Evolutionary conservation across 768 basidiomycete species (phyloP).

Genomic region (Phlegmacium glaucopus): DNA sequence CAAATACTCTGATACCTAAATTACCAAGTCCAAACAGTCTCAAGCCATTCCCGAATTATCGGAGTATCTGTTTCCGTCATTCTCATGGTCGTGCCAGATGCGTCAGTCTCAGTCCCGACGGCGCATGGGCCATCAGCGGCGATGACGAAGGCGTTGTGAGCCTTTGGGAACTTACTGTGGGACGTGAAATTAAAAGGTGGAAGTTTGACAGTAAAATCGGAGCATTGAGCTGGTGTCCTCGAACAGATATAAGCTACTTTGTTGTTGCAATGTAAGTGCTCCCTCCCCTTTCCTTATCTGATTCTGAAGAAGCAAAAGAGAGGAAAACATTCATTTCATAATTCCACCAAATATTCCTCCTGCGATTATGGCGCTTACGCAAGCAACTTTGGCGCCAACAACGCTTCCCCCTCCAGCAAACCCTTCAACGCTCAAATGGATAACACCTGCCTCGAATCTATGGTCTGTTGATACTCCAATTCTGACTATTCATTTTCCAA

Average conservation of each 20-base stretch:
- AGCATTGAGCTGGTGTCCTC: conserved; percentile 91
- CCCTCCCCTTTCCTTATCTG: neutral
- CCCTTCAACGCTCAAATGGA: conserved; percentile 73
- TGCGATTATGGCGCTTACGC: conserved; percentile 53
- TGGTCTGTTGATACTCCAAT: conserved; percentile 54
- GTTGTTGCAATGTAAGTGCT: conserved; percentile 71
- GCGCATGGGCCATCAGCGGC: conserved; percentile 88
- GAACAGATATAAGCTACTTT: conserved; percentile 76
- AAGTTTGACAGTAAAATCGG: conserved; percentile 76
- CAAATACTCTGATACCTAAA: conserved; percentile 88
- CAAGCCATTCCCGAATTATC: conserved; percentile 91
- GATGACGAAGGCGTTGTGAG: conserved; percentile 85
- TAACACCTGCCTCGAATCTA: conserved; percentile 39
- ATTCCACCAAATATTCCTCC: conserved; percentile 76
- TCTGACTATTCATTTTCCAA: conserved; percentile 58
- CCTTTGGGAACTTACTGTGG: conserved; percentile 90
- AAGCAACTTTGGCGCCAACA: conserved; percentile 57
- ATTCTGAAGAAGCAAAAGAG: conserved; percentile 33
- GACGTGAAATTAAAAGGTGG: conserved; percentile 87
- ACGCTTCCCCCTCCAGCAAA: conserved; percentile 53
- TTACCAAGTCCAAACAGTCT: conserved; percentile 89
- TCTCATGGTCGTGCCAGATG: conserved; percentile 65
- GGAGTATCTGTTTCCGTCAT: conserved; percentile 70
- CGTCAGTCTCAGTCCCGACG: conserved; percentile 80
- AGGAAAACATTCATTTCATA: conserved; percentile 76